phyloP scores from a whole-genome alignment of 345 rosid species.

The Populus deltoides region DNA sequence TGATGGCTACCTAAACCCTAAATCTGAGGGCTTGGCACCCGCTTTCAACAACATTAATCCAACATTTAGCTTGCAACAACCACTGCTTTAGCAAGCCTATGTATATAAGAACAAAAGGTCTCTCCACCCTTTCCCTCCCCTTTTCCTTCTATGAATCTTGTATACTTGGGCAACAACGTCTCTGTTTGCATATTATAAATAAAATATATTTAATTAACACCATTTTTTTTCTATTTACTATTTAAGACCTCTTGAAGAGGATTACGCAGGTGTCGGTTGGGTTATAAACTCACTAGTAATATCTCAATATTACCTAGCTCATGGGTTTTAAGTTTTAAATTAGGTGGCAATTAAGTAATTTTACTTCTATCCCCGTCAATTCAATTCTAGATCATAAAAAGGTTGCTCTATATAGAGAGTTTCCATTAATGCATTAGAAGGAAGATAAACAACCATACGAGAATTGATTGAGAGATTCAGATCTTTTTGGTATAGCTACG shows the following conservation, averaged over 20 bases:
- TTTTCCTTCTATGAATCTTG: too few species aligned
- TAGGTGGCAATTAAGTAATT: background rate
- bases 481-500: too few species aligned
- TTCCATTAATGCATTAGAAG: background rate
- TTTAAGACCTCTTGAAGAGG: background rate
- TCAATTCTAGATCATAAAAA: background rate
- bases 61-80: background rate
- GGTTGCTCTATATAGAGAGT: too few species aligned
- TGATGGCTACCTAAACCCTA: constrained; percentile 19
- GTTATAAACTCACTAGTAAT: background rate
- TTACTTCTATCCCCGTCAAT: background rate
- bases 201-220: background rate
- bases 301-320: too few species aligned
- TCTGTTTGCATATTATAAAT: background rate
- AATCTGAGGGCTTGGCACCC: constrained; percentile 15
- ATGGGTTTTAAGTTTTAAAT: background rate
- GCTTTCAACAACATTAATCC: constrained; percentile 20
- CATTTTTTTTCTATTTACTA: background rate
- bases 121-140: too few species aligned
- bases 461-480: background rate
- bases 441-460: background rate
- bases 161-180: background rate
- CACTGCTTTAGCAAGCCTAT: too few species aligned
- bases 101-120: too few species aligned
- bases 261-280: too few species aligned